A percentile compares a stretch with the other conserved stretches of the same genome.
These are phyloP conservation scores for Arabis hirsuta DNA, from an alignment of 345 rosid species.

Conservation along the genomic window DNA sequence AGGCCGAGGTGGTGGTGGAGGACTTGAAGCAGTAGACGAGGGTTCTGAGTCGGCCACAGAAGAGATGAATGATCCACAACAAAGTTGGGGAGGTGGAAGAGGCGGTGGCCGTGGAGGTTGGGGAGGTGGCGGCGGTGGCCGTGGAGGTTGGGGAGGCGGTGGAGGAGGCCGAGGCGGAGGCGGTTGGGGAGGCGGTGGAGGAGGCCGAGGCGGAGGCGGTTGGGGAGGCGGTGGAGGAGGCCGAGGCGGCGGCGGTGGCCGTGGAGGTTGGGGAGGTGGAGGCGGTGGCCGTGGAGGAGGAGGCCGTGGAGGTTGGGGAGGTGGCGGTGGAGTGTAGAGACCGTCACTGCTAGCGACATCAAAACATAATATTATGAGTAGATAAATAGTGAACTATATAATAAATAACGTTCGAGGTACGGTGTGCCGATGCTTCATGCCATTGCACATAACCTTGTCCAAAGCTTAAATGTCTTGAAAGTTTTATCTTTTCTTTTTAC, in stretches of 20 bases:
- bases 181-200: background rate
- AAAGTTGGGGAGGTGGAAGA: no score
- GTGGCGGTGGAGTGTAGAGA: constrained; percentile 26
- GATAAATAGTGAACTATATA: background rate
- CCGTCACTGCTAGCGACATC: constrained; percentile 25
- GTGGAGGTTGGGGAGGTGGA: background rate
- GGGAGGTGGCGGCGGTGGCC: background rate
- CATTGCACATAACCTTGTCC: no score
- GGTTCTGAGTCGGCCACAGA: no score
- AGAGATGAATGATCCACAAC: background rate
- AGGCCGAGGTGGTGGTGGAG: background rate
- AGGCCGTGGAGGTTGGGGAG: constrained; percentile 7
- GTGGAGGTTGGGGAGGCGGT: background rate
- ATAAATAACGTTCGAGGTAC: background rate
- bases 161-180: no score
- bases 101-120: background rate
- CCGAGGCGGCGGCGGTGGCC: constrained; percentile 2
- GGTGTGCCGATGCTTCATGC: no score
- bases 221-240: background rate
- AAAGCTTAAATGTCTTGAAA: no score
- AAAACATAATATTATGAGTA: constrained; percentile 2
- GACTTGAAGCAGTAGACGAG: no score
- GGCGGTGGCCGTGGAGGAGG: background rate
- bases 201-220: background rate
- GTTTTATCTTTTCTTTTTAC: no score